phyloP scores from a whole-genome alignment of 208 protist species.

The Wallacemonas sp. region DNA sequence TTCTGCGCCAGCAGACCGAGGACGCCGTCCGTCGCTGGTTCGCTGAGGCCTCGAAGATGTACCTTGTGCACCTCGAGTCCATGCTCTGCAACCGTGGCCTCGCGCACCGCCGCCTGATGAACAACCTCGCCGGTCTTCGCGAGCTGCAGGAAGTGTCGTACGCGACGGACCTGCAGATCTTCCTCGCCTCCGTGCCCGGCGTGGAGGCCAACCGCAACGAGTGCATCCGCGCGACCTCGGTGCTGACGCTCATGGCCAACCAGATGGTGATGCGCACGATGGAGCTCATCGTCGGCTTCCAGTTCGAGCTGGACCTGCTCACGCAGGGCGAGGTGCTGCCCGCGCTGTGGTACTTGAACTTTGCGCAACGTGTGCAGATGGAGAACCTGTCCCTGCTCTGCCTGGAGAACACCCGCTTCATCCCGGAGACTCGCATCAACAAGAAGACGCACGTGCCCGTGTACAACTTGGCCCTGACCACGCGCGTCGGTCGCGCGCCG shows the following conservation, averaged over 20 bases:
- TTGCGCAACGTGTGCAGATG: slow-evolving; percentile 59
- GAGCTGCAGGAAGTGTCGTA: slow-evolving; percentile 75
- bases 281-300: slow-evolving; percentile 65
- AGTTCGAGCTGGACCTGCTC: slow-evolving; percentile 79
- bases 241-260: slow-evolving; percentile 77
- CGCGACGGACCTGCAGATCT: slow-evolving; percentile 68
- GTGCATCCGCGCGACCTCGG: slow-evolving; percentile 44
- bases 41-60: slow-evolving; percentile 62
- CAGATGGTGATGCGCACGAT: slow-evolving; percentile 70
- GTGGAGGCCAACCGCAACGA: slow-evolving; percentile 44
- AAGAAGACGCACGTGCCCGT: slow-evolving; percentile 72
- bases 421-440: slow-evolving; percentile 81
- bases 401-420: slow-evolving; percentile 51
- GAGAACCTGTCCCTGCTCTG: slow-evolving; percentile 70
- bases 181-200: slow-evolving; percentile 54
- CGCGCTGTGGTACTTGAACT: slow-evolving; percentile 82
- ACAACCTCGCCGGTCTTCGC: slow-evolving; percentile 52
- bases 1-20: slow-evolving; percentile 64
- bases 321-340: slow-evolving; percentile 72
- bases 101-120: slow-evolving; percentile 80
- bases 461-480: slow-evolving; percentile 79
- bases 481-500: slow-evolving; percentile 41
- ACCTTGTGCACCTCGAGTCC: slow-evolving; percentile 74
- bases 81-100: slow-evolving; percentile 90
- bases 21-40: slow-evolving; percentile 69